Conservation (phyloP, 2,329 filamentous ascomycete genomes). For the Pseudogymnoascus pannorum region DNA sequence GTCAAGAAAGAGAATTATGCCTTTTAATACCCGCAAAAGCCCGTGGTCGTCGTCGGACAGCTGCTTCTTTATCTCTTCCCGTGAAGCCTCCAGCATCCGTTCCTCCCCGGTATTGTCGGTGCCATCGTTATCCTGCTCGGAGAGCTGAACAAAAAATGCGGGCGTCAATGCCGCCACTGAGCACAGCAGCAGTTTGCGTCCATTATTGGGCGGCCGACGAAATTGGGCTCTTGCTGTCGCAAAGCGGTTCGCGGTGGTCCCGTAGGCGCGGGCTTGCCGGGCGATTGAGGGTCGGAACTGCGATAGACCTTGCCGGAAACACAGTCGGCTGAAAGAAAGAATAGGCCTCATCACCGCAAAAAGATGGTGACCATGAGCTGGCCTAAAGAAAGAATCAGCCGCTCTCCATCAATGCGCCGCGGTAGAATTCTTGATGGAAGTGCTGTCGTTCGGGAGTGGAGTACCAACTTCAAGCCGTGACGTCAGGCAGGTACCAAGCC, state of each 20-base stretch:
- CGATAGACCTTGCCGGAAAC: neutral
- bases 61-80: constrained; percentile 66
- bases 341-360: constrained; percentile 1
- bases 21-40: constrained; percentile 49
- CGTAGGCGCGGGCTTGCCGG: constrained; percentile 1
- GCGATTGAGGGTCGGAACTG: neutral
- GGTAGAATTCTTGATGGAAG: neutral
- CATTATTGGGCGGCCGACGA: constrained; percentile 20
- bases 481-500: constrained; percentile 2
- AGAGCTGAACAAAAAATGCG: constrained; percentile 49
- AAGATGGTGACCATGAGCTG: neutral
- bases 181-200: constrained; percentile 17
- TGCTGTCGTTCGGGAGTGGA: neutral
- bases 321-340: constrained; percentile 1
- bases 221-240: neutral
- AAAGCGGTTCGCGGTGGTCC: constrained; percentile 14
- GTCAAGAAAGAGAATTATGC: constrained; percentile 61
- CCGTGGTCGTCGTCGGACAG: constrained; percentile 56
- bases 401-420: constrained; percentile 2
- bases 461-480: neutral
- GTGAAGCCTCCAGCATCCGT: constrained; percentile 79
- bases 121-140: constrained; percentile 45
- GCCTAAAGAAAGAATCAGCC: neutral
- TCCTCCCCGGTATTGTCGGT: constrained; percentile 66
- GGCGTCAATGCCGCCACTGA: constrained; percentile 38